phyloP scores from a whole-genome alignment of 768 basidiomycete species.

The Tremella mesenterica region DNA sequence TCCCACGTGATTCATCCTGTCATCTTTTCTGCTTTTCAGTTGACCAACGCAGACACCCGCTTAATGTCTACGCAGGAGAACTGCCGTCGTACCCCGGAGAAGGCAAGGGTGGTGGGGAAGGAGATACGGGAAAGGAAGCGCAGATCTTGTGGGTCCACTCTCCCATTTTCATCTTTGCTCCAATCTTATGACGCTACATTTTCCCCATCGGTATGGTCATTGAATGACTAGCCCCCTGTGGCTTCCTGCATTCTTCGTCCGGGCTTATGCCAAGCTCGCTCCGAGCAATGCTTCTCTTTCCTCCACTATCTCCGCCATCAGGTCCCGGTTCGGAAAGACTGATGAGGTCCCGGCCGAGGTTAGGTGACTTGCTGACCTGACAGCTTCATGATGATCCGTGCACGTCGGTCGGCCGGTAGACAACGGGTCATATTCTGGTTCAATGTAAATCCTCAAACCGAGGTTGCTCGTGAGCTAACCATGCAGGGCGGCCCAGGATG shows the following conservation, averaged over 20 bases:
- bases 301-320: too few species aligned
- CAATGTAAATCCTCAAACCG: conserved; percentile 58
- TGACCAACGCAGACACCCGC: conserved; percentile 37
- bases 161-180: too few species aligned
- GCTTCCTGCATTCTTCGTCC: too few species aligned
- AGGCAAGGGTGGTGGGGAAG: conserved; percentile 37
- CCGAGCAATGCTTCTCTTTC: too few species aligned
- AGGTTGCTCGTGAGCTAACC: background rate
- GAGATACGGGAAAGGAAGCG: conserved; percentile 37
- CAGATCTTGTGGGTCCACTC: conserved; percentile 41
- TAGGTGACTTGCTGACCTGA: background rate
- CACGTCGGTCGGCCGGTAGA: conserved; percentile 76
- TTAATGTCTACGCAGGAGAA: conserved; percentile 40
- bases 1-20: conserved; percentile 33
- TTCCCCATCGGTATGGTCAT: too few species aligned
- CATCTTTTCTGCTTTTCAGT: background rate
- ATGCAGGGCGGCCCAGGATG: conserved; percentile 88
- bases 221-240: too few species aligned
- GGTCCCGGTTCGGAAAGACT: too few species aligned
- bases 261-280: too few species aligned
- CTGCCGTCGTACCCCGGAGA: conserved; percentile 43
- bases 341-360: too few species aligned
- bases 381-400: conserved; percentile 77
- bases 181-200: too few species aligned
- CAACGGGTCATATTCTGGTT: conserved; percentile 93